Base-by-base conservation (phyloP, 139 green algal species). In the Coelastrella sp. region DNA sequence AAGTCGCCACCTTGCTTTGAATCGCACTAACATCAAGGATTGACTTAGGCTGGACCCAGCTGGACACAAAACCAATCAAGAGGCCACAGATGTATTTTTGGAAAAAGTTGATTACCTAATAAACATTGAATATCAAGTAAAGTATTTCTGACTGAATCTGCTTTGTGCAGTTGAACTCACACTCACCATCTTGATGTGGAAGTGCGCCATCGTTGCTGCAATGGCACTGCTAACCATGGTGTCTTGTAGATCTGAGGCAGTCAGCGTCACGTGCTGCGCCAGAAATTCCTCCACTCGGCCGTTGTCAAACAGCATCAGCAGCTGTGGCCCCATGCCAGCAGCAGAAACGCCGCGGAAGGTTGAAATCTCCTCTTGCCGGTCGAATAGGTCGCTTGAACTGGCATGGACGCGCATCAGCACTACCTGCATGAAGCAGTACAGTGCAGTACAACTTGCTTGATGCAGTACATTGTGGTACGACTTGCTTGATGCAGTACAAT, bases 221-320 rank as follows among this genome's bases (percentile, higher is more conserved):
- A 97, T 91, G 14, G 87, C 91, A 6, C 70, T 75, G 6, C 89
- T 90, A 0, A 97, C 72, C 7, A 74, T 25, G 6, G 91, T 74
- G 12, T 86, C 76, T 6, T 82, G 79, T 72, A 97, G 93, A 35
- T 90, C 76, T 8, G 68, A 82, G 0, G 90, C 89, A 1, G 56
- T 49, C 80, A 91, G 81, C 10, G 88, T 93, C 8, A 97, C 87
- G 22, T 91, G 86, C 17, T 91, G 93, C 15, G 84, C 73, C 80
- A 97, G 79, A 60, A 95, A 97, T 87, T 97, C 93, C 82, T 97
- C 95, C 11, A 97, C 82, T 1, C 95, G 89, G 1, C 94, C 95
- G 56, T 95, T 96, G 27, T 22, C 25, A 65, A 95, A 96, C 66
- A 93, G 84, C 65, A 96, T 85, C 92, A 96, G 91, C 72, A 95